These are phyloP conservation scores for Comarum palustre DNA, from an alignment of 306 rosid species.

Conservation along the genomic window DNA sequence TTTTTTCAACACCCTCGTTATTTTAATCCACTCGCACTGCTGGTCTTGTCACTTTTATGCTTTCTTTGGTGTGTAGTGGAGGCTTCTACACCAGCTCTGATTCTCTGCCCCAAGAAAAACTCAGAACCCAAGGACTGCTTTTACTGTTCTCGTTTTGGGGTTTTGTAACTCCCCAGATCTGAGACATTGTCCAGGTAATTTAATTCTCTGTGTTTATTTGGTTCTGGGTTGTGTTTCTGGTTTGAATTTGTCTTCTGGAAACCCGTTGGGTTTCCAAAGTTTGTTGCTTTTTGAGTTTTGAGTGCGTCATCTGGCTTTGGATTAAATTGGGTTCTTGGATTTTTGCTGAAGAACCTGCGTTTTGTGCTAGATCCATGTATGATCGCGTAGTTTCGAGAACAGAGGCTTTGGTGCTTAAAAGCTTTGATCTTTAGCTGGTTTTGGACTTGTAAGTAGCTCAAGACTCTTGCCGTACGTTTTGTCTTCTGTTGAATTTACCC, in stretches of 20 bases:
- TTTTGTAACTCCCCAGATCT: constrained; percentile 47
- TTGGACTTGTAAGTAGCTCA: constrained; percentile 24
- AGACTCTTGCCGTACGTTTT: background rate
- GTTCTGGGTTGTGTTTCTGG: background rate
- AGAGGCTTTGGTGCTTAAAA: constrained; percentile 20
- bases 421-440: constrained; percentile 13
- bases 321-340: constrained; percentile 23
- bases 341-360: constrained; percentile 39
- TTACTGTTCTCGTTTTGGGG: constrained; percentile 17
- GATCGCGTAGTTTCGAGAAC: constrained; percentile 15
- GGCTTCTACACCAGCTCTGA: constrained; percentile 22
- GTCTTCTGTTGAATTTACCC: constrained; percentile 10
- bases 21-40: constrained; percentile 8
- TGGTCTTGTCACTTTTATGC: constrained; percentile 11
- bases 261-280: background rate
- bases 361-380: constrained; percentile 34
- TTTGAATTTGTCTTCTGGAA: constrained; percentile 17
- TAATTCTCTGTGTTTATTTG: constrained; percentile 1
- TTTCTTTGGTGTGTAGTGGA: constrained; percentile 39
- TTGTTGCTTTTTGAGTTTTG: background rate
- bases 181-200: constrained; percentile 22
- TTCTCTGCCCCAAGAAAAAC: constrained; percentile 6
- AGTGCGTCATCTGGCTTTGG: background rate
- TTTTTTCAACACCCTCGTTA: background rate
- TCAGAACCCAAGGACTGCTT: constrained; percentile 41